Conservation (phyloP, 768 basidiomycete species). For the Hebeloma cylindrosporum region DNA sequence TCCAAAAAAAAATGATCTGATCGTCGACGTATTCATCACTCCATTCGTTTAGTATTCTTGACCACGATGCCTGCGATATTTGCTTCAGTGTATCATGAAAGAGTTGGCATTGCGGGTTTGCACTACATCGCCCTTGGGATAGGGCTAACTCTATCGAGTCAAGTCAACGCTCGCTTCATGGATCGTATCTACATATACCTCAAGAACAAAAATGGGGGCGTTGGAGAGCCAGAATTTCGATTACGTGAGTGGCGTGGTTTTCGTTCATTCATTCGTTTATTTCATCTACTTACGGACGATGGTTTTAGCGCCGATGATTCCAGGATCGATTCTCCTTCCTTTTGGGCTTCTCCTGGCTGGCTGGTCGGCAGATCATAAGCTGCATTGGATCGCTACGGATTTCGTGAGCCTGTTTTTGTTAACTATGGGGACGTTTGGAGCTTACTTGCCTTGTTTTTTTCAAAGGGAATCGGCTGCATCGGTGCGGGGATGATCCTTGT, state of each 20-base stretch:
- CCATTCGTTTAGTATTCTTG: conserved; percentile 51
- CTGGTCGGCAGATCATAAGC: conserved; percentile 58
- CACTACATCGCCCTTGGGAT: conserved; percentile 73
- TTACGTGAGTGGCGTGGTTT: conserved; percentile 44
- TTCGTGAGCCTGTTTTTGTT: conserved; percentile 48
- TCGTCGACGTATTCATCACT: conserved; percentile 37
- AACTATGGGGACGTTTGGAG: neutral
- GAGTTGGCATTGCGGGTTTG: conserved; percentile 58
- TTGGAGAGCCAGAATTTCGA: conserved; percentile 51
- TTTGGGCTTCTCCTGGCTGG: conserved; percentile 68
- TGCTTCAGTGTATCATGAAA: conserved; percentile 50
- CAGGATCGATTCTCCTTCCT: conserved; percentile 60
- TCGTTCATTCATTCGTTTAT: neutral
- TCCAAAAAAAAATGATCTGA: conserved; percentile 32
- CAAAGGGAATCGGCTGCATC: conserved; percentile 55
- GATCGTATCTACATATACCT: conserved; percentile 55
- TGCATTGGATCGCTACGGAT: conserved; percentile 73
- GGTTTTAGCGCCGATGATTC: conserved; percentile 56
- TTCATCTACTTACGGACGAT: conserved; percentile 1
- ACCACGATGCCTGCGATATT: conserved; percentile 66
- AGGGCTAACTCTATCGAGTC: conserved; percentile 53
- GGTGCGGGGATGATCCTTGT: conserved; percentile 58
- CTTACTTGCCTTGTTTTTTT: neutral
- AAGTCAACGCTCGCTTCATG: conserved; percentile 53
- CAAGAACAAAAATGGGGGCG: conserved; percentile 47